phyloP scores from a whole-genome alignment of 495 filamentous ascomycete species.

The Tuber melanosporum region DNA sequence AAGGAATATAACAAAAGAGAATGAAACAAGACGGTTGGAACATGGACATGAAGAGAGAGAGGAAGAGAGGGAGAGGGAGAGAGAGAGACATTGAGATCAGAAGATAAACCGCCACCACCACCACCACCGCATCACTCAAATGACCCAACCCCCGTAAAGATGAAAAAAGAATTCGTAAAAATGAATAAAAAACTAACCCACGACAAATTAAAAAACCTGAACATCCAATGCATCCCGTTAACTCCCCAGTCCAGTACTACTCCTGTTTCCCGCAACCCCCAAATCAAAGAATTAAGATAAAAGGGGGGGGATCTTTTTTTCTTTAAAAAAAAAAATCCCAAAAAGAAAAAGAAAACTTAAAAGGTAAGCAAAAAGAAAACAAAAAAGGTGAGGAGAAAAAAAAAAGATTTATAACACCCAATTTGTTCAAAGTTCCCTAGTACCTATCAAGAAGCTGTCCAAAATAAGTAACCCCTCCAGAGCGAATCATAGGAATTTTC shows the following conservation, averaged over 20 bases:
- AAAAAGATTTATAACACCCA: conserved; percentile 31
- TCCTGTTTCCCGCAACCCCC: conserved; percentile 2
- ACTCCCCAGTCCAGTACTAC: conserved; percentile 2
- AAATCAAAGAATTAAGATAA: conserved; percentile 5
- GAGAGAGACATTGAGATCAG: not conserved
- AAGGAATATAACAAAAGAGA: conserved; percentile 3
- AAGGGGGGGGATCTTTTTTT: not conserved
- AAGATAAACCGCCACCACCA: not conserved
- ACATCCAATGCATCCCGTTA: conserved; percentile 11
- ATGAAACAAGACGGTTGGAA: conserved; percentile 2
- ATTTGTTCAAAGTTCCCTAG: conserved; percentile 31
- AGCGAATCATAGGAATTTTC: conserved; percentile 4
- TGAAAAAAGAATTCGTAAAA: not conserved
- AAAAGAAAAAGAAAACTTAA: conserved; percentile 12
- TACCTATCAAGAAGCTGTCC: conserved; percentile 30
- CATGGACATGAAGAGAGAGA: not conserved
- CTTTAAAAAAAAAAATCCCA: conserved; percentile 4
- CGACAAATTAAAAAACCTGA: conserved; percentile 4
- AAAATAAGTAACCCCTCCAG: conserved; percentile 28
- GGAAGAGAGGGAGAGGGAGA: not conserved
- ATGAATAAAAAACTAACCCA: not conserved
- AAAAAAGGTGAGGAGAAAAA: conserved; percentile 10
- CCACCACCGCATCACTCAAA: not conserved
- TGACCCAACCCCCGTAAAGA: not conserved
- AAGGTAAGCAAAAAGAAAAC: conserved; percentile 5